phyloP scores from a whole-genome alignment of 139 green algal species.

The Diplosphaera chodatii region DNA sequence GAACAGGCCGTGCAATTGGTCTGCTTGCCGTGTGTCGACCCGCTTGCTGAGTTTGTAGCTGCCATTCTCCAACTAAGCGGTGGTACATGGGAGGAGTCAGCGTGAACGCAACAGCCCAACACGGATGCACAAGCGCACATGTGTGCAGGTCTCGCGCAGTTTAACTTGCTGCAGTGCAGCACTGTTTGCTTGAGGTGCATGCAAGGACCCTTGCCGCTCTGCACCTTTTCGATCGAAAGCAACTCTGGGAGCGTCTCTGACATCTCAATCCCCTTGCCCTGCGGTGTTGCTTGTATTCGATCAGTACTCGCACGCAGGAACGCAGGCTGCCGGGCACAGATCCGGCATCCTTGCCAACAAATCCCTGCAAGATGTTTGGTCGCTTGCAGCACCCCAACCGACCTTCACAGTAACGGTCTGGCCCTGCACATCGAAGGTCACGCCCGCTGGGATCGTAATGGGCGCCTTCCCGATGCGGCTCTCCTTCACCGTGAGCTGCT shows the following conservation, averaged over 20 bases:
- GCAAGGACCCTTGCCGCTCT: too few relatives aligned
- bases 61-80: slow-evolving; percentile 4
- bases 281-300: neutral
- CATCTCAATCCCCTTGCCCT: slow-evolving; percentile 84
- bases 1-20: slow-evolving; percentile 22
- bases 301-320: neutral
- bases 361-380: too few relatives aligned
- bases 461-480: slow-evolving; percentile 86
- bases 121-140: too few relatives aligned
- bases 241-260: slow-evolving; percentile 51
- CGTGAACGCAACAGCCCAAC: too few relatives aligned
- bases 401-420: slow-evolving; percentile 79
- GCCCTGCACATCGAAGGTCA: slow-evolving; percentile 70
- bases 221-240: slow-evolving; percentile 59
- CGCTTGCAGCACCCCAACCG: slow-evolving; percentile 3
- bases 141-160: too few relatives aligned
- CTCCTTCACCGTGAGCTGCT: slow-evolving; percentile 42
- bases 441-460: slow-evolving; percentile 69
- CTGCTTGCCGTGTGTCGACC: slow-evolving; percentile 1
- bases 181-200: too few relatives aligned
- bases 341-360: too few relatives aligned
- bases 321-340: neutral
- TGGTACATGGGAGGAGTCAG: too few relatives aligned
- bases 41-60: slow-evolving; percentile 12
- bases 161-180: too few relatives aligned